Conservation (phyloP, 495 filamentous ascomycete genomes). For the Immersiella caudata region DNA sequence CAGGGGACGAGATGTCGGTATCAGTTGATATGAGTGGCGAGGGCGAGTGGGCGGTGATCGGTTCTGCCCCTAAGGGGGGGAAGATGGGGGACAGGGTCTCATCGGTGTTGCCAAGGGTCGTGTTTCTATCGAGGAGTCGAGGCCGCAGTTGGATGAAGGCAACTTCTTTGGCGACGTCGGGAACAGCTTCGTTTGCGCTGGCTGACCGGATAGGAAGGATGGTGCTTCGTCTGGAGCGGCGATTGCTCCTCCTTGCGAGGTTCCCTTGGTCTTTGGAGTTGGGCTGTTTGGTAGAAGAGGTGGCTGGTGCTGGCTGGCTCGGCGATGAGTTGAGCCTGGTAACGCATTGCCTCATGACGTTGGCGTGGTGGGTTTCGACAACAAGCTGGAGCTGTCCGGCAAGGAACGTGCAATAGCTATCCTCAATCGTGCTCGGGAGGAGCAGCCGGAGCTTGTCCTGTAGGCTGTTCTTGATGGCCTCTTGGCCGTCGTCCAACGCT, state of each 20-base stretch:
- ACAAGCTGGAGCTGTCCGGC: conserved; percentile 35
- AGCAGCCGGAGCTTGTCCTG: conserved; percentile 35
- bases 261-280: neutral
- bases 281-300: neutral
- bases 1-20: neutral
- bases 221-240: conserved; percentile 16
- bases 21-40: neutral
- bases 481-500: conserved; percentile 30
- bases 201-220: conserved; percentile 2
- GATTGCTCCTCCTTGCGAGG: neutral
- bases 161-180: neutral
- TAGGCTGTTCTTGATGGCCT: conserved; percentile 28
- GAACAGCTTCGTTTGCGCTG: neutral
- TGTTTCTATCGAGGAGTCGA: neutral
- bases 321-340: neutral
- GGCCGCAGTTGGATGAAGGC: neutral
- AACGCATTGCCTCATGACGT: conserved; percentile 29
- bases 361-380: conserved; percentile 35
- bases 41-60: neutral
- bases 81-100: neutral
- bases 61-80: neutral
- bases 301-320: neutral
- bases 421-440: conserved; percentile 26
- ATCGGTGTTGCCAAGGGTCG: neutral
- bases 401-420: conserved; percentile 33